These are phyloP conservation scores for Stagonosporopsis chrysanthemi DNA, from an alignment of 2,329 filamentous ascomycete genomes.

Conservation along the genomic window DNA sequence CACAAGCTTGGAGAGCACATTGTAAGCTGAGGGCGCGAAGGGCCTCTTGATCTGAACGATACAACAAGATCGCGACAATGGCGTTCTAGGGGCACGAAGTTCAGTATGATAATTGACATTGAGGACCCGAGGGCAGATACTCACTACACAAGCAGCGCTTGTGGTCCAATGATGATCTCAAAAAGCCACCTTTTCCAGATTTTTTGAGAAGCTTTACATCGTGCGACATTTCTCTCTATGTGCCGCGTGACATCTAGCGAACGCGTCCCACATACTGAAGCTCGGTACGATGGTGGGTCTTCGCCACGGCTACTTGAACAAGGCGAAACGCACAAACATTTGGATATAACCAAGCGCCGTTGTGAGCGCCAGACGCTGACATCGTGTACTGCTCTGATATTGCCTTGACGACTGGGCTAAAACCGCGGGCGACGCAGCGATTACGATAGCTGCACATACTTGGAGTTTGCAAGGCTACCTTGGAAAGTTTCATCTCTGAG, in stretches of 20 bases:
- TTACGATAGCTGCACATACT: not conserved
- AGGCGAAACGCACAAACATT: not conserved
- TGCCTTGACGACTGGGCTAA: not conserved
- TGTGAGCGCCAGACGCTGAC: not conserved
- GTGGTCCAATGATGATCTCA: slow-evolving; percentile 38
- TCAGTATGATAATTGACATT: not conserved
- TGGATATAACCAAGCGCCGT: not conserved
- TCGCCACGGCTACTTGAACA: not conserved
- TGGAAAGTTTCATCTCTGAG: not conserved
- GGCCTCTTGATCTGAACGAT: slow-evolving; percentile 43
- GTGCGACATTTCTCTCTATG: slow-evolving; percentile 33
- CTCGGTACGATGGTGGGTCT: not conserved
- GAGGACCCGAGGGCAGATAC: not conserved
- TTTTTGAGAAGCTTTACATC: slow-evolving; percentile 32
- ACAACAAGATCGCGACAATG: slow-evolving; percentile 45
- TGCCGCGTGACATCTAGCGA: slow-evolving; percentile 26
- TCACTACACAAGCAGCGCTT: slow-evolving; percentile 44
- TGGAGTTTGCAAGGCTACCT: not conserved
- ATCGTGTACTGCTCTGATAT: not conserved
- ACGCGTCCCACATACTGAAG: not conserved
- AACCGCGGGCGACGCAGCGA: not conserved
- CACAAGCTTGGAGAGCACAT: slow-evolving; percentile 35
- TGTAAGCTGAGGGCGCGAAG: slow-evolving; percentile 30
- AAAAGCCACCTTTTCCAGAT: slow-evolving; percentile 37
- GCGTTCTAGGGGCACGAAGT: slow-evolving; percentile 7